These are phyloP conservation scores for Glutinoglossum americanum DNA, from an alignment of 495 filamentous ascomycete species.

Conservation along the genomic window DNA sequence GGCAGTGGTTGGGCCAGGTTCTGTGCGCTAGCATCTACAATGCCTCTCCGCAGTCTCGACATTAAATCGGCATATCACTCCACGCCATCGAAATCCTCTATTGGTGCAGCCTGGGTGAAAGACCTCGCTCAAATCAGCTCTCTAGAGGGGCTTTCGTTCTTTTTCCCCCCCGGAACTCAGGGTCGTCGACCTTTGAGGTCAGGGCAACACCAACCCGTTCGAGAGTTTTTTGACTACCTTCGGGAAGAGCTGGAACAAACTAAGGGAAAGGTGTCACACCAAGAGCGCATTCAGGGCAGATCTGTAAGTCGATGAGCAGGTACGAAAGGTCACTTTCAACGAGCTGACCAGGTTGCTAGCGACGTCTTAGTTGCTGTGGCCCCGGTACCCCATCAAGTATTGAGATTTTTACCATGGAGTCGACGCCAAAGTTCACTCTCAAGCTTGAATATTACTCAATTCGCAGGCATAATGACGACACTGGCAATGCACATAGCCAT, in stretches of 20 bases:
- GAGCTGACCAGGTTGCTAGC: background rate
- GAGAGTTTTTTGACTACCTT: background rate
- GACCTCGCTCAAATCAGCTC: background rate
- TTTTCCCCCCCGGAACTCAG: too few relatives aligned
- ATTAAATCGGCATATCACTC: background rate
- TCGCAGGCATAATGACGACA: background rate
- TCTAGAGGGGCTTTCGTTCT: background rate
- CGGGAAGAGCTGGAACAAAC: background rate
- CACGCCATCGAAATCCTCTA: background rate
- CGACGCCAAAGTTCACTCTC: background rate
- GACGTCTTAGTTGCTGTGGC: background rate
- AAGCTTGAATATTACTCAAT: background rate
- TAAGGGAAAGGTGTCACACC: background rate
- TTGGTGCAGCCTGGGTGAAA: background rate
- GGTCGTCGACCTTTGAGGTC: too few relatives aligned
- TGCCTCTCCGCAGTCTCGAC: background rate
- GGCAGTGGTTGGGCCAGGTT: background rate
- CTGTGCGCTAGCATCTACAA: background rate
- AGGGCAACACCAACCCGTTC: background rate
- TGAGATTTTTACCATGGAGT: background rate
- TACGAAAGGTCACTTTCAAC: background rate
- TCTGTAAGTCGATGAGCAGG: background rate
- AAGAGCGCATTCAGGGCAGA: background rate
- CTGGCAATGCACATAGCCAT: background rate
- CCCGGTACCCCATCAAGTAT: background rate